Base-by-base conservation (phyloP, 192 early-diverging fungal genomes). In the Funneliformis mosseae region DNA sequence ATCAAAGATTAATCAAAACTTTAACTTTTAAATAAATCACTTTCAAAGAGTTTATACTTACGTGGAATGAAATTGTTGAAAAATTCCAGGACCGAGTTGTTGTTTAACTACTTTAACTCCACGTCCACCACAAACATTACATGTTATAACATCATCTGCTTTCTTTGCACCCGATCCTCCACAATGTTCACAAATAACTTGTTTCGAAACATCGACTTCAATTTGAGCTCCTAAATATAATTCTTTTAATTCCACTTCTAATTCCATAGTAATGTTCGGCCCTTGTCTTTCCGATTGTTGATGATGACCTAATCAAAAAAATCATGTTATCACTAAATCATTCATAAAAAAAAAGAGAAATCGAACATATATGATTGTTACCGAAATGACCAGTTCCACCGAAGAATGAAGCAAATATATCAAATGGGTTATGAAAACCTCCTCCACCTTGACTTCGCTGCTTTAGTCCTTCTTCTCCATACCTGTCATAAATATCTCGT, bases 381-480 rank as follows among this genome's bases (percentile, higher is more conserved):
- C 89, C 89, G 83, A 91, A 92, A 67, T 92, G 88, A 60, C 87
- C 88, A 25, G 87, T 79, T 50, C 91, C 92, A 68, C 91, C 91
- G 89, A 94, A 93, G 86, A 92, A 96, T 87, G 98, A 95, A 5
- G 92, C 89, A 85, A 99, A 99, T 61, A 99, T 97, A 85, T 99
- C 98, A 84, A 98, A 99, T 16, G 98, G 97, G 83, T 99, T 94
- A 77, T 97, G 95, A 90, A 95, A 95, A 41, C 90, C 87, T n/a
- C 87, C 81, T 7, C 87, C 87, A 41, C 89, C 89, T 46, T 88
- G 86, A 59, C 90, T 90, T 1, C 86, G 84, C 66, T 87, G 84
- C 62, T 97, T 94, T 70, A 99, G 87, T 16, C 97, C 98, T 80
- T 99, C 98, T 84, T 98, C 97, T 43, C 98, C 98, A 77, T 97